A percentile compares a stretch with the other conserved stretches of the same genome.
phyloP scores from a whole-genome alignment of 306 rosid genomes.

The Vigna hirtella region DNA sequence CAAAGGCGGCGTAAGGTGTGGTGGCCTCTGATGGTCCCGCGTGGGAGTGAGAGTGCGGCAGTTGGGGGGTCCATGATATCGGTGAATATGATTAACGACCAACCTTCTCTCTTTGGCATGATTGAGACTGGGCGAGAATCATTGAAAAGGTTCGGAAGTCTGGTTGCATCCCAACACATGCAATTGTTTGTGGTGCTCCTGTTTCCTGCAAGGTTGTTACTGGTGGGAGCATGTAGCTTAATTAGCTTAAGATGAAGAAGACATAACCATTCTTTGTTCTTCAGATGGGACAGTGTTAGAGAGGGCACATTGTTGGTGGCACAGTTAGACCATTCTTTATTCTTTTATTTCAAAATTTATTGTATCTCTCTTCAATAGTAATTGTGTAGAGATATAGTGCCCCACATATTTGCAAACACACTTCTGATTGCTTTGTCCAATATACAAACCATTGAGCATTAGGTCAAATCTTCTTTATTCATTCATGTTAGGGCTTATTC shows the following conservation, averaged over 20 bases:
- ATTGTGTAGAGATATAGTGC: slow-evolving; percentile 13
- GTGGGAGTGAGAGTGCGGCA: slow-evolving; percentile 28
- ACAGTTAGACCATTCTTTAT: slow-evolving; percentile 56
- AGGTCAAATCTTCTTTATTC: too few relatives aligned
- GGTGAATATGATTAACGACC: slow-evolving; percentile 43
- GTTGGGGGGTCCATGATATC: slow-evolving; percentile 46
- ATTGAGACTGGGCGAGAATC: slow-evolving; percentile 59
- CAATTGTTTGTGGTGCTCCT: slow-evolving; percentile 64
- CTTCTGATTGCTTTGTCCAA: not conserved
- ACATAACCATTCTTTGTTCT: not conserved
- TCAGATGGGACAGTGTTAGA: slow-evolving; percentile 37
- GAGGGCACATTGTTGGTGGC: slow-evolving; percentile 32
- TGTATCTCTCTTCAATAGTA: not conserved
- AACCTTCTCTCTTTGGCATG: slow-evolving; percentile 52
- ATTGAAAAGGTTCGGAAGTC: slow-evolving; percentile 54
- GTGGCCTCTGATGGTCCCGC: slow-evolving; percentile 56
- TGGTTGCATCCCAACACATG: slow-evolving; percentile 62
- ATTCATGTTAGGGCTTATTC: too few relatives aligned
- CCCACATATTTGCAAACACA: not conserved
- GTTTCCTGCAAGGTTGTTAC: slow-evolving; percentile 61
- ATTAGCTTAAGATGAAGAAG: slow-evolving; percentile 40
- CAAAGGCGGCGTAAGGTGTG: slow-evolving; percentile 56
- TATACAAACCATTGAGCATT: too few relatives aligned
- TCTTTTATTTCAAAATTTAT: slow-evolving; percentile 45
- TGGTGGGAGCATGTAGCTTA: slow-evolving; percentile 57